Evolutionary conservation across 345 rosid species (phyloP), one percentile per base, ranked within the genome.

Genomic region (Ceriops decandra): DNA sequence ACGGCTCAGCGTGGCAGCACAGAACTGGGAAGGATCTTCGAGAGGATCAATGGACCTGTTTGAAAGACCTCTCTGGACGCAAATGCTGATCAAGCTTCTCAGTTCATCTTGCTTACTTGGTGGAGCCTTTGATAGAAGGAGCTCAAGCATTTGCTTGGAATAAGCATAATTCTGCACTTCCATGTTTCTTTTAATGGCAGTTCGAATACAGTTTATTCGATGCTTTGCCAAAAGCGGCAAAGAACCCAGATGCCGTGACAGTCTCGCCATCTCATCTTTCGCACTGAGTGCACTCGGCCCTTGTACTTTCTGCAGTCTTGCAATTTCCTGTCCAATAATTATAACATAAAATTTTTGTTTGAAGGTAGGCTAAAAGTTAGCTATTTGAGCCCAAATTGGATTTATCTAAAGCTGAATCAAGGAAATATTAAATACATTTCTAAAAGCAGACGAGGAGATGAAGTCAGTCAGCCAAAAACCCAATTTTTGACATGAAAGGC

Each of bases 201-300:
- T 91, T 38, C 96, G 90, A 30, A 95, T 88, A 83, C 98, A 95
- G 77, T 90, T 91, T 81, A 95, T 91, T 19, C 99, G 81, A 81
- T 95, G 99, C 80, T 91, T 91, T 65, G 97, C 96, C 46, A 85
- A 88, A 71, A 95, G 86, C 33, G 98, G 95, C 61, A 91, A 79
- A 57, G 99, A 95, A 64, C 90, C 90, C 60, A 95, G 80, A 79
- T 91, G 99, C 58, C 98, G 87, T 11, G 99, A 86, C 33, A 95
- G 82, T 76, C 99, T 87, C 4, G 93, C 99, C 95, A 95, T 91
- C 89, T 95, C 99, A 62, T 88, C 98, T 77, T 91, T 95, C 66
- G 99, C 99, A 30, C 99, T 89, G 31, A 95, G 71, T 17, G 97
- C 93, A 63, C 89, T 91, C 6, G 98, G 88, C 13, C 98, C 98